Evolutionary conservation across 345 rosid genomes (phyloP), one percentile per base, ranked within the genome.

Genomic region (Punica granatum): DNA sequence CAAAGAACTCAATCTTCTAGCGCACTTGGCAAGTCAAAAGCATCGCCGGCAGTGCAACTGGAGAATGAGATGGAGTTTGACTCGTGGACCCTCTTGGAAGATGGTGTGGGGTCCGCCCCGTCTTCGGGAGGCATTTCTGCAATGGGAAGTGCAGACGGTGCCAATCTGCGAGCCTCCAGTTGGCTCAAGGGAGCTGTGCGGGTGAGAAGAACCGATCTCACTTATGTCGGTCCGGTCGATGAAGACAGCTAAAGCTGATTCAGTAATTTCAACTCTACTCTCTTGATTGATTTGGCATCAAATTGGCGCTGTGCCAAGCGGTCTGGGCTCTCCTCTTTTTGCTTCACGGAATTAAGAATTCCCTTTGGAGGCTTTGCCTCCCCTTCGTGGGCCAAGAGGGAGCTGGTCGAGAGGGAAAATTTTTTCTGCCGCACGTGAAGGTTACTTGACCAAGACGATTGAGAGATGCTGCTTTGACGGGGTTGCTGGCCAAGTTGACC

Each of bases 111-210:
- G 33, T 82, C 90, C 35, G 84, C 84, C 62, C 80, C 81, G 67
- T 81, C 94, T 66, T 77, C 92, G 53, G 74, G 87, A 31, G 75
- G 78, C 73, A 66, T 78, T 12, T 71, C 87, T n/a, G 77, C 60
- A 66, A 75, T 83, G 46, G 82, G 83, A 60, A 79, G 87, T 60
- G 82, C 85, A 61, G 99, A 90, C 78, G 83, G 77, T 75, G 73
- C 83, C 54, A 91, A 91, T 82, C 87, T 87, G 73, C 80, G 90
- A 80, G 99, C 98, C 67, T 74, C 89, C 68, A 81, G 81, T 84
- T 95, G 92, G 98, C 85, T 95, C n/a, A 92, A 88, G 80, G 99
- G 98, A 51, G 85, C 98, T 37, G 81, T 90, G 61, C 85, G 99
- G 77, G 90, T 88, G 73, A 88, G 97, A 72, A 79, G 98, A 65